These are phyloP conservation scores for Volvox reticuliferus DNA, from an alignment of 139 green algal genomes.

Conservation along the genomic window DNA sequence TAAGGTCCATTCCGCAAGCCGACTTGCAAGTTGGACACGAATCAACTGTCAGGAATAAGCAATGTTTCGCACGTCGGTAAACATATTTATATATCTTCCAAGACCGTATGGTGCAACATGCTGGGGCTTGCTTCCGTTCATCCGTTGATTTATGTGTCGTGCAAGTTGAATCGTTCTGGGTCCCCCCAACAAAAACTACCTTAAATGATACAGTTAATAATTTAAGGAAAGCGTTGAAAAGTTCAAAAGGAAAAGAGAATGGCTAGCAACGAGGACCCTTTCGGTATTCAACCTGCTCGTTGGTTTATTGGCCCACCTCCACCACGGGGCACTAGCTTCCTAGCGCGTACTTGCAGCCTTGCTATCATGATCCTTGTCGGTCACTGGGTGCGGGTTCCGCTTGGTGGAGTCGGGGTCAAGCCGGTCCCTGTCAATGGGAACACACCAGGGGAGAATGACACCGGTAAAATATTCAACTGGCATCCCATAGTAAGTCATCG, in stretches of 20 bases:
- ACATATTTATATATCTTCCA: too few species aligned
- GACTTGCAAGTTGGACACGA: too few species aligned
- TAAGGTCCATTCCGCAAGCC: slow-evolving; percentile 16
- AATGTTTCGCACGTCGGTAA: too few species aligned
- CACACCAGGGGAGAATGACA: slow-evolving; percentile 54
- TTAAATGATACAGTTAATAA: not conserved
- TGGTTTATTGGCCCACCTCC: slow-evolving; percentile 27
- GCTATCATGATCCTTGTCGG: slow-evolving; percentile 37
- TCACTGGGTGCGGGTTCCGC: slow-evolving; percentile 23
- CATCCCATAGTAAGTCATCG: slow-evolving; percentile 68
- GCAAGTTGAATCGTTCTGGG: too few species aligned
- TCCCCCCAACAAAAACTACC: too few species aligned
- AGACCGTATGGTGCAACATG: too few species aligned
- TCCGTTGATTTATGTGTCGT: too few species aligned
- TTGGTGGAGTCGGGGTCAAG: slow-evolving; percentile 5
- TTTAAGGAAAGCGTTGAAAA: not conserved
- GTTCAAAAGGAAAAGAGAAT: not conserved
- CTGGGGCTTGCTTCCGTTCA: too few species aligned
- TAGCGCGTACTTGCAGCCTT: slow-evolving; percentile 28
- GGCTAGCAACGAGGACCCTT: not conserved
- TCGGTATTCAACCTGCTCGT: not conserved
- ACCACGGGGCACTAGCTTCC: not conserved
- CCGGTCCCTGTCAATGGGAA: not conserved
- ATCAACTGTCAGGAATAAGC: too few species aligned
- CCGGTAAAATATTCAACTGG: slow-evolving; percentile 83